Conservation (phyloP, 2,329 filamentous ascomycete genomes). For the Microthyrium microscopicum region DNA sequence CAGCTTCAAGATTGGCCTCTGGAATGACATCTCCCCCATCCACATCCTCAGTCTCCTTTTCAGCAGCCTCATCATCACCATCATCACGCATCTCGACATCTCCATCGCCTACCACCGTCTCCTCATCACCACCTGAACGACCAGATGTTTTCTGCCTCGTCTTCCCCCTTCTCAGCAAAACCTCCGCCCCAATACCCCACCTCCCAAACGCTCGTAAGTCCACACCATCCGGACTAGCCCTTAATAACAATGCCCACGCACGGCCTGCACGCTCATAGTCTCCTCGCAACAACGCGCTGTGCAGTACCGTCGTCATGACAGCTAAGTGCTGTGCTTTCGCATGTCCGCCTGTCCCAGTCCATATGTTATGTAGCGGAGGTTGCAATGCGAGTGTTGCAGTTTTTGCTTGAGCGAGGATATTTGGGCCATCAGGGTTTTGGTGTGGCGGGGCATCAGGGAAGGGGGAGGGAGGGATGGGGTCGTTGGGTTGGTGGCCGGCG, state of each 20-base stretch:
- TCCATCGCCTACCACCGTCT: background rate
- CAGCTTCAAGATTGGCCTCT: constrained; percentile 36
- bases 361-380: constrained; percentile 23
- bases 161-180: constrained; percentile 43
- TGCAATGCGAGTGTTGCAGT: constrained; percentile 25
- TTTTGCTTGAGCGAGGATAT: constrained; percentile 16
- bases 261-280: constrained; percentile 57
- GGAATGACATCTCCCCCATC: background rate
- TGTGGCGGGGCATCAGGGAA: constrained; percentile 26
- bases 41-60: too few species aligned
- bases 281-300: constrained; percentile 52
- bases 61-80: constrained; percentile 2
- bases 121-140: background rate
- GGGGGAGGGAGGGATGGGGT: constrained; percentile 22
- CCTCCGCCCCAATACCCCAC: constrained; percentile 76
- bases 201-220: constrained; percentile 54
- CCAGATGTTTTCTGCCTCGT: constrained; percentile 12
- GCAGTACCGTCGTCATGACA: constrained; percentile 51
- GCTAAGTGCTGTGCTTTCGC: constrained; percentile 48
- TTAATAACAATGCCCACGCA: constrained; percentile 58
- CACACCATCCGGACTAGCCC: constrained; percentile 34
- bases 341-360: background rate
- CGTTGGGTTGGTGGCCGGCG: constrained; percentile 24
- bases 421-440: too few species aligned
- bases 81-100: constrained; percentile 4